Conservation (phyloP, 2,329 filamentous ascomycete genomes). For the Alternaria triticina region DNA sequence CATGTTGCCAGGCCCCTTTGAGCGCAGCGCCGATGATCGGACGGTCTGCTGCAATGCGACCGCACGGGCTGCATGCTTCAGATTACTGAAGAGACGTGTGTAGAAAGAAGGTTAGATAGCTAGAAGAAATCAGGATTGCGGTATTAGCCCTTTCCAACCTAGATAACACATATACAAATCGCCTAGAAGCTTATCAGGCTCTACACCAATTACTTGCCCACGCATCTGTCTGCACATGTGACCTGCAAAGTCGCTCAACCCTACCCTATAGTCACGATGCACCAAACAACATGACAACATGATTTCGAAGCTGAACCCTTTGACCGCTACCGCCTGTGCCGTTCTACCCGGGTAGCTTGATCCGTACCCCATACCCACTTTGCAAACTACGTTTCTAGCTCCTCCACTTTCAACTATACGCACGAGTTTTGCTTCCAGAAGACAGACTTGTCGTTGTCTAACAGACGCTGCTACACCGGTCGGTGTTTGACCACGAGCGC, state of each 20-base stretch:
- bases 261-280: neutral
- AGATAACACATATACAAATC: neutral
- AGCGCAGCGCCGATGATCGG: slow-evolving; percentile 5
- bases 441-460: neutral
- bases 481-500: slow-evolving; percentile 1
- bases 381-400: neutral
- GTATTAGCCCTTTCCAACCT: neutral
- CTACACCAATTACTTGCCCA: neutral
- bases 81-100: neutral
- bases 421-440: neutral
- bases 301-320: neutral
- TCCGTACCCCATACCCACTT: slow-evolving; percentile 8
- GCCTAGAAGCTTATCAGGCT: neutral
- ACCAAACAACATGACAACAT: neutral
- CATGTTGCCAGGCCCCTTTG: slow-evolving; percentile 1
- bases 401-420: neutral
- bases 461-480: neutral
- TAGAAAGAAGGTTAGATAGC: neutral
- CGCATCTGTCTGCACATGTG: neutral
- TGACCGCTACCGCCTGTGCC: slow-evolving; percentile 1
- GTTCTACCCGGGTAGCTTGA: slow-evolving; percentile 1
- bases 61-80: slow-evolving; percentile 1
- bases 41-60: slow-evolving; percentile 6
- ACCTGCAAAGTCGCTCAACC: neutral
- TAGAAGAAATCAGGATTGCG: neutral